These are phyloP conservation scores for Immersiella caudata DNA, from an alignment of 495 filamentous ascomycete genomes.

Conservation along the genomic window DNA sequence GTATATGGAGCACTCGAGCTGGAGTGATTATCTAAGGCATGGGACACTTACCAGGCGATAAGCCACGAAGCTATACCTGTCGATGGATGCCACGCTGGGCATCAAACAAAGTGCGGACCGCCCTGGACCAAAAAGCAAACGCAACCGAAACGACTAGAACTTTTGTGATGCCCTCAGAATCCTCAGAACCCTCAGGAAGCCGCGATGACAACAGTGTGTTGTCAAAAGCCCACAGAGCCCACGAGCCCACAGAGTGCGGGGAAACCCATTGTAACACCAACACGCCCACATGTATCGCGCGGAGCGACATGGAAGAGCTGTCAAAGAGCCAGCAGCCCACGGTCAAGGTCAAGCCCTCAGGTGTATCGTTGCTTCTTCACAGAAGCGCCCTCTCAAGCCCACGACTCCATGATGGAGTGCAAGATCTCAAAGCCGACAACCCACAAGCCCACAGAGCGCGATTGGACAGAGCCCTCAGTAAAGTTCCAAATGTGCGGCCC, in stretches of 20 bases:
- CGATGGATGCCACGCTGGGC: not conserved
- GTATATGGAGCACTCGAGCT: constrained; percentile 19
- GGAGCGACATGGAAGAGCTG: constrained; percentile 37
- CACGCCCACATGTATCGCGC: constrained; percentile 27
- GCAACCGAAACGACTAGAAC: constrained; percentile 18
- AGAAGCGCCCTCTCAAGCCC: constrained; percentile 53
- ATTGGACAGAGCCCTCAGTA: constrained; percentile 45
- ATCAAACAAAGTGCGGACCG: constrained; percentile 13
- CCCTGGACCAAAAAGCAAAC: constrained; percentile 17
- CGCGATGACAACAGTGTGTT: constrained; percentile 6
- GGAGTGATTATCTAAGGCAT: constrained; percentile 19
- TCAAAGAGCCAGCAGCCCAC: constrained; percentile 55
- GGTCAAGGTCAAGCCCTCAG: constrained; percentile 48
- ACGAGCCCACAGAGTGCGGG: constrained; percentile 45
- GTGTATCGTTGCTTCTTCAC: constrained; percentile 49
- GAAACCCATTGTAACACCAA: constrained; percentile 34
- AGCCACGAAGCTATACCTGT: constrained; percentile 5
- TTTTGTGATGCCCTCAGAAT: constrained; percentile 26
- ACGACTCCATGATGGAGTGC: constrained; percentile 41
- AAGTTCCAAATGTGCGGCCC: constrained; percentile 42
- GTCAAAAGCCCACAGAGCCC: constrained; percentile 45
- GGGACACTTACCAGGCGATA: constrained; percentile 22
- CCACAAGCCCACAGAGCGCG: constrained; percentile 50
- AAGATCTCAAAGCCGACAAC: constrained; percentile 54
- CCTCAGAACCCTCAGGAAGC: constrained; percentile 35